Evolutionary conservation across 495 filamentous ascomycete species (phyloP).

Genomic region (Clohesyomyces aquaticus): DNA sequence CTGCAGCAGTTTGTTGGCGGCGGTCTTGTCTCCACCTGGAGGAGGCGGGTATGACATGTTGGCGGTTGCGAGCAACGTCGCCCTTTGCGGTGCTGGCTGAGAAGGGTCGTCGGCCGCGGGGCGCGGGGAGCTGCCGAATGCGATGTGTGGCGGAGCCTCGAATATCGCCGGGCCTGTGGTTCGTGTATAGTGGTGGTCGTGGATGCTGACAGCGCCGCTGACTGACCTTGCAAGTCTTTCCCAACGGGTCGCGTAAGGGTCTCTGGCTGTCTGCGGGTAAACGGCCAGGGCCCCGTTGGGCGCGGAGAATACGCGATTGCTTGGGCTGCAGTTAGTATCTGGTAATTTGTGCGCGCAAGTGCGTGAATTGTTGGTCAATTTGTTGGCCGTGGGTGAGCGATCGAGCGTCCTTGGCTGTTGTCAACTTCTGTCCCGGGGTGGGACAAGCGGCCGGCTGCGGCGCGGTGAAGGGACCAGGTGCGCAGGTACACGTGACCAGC

Average conservation of each 20-base stretch:
- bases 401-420: too few relatives aligned
- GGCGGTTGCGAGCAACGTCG: too few relatives aligned
- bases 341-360: background rate
- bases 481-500: background rate
- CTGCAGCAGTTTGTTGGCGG: conserved; percentile 47
- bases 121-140: background rate
- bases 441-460: background rate
- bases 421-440: background rate
- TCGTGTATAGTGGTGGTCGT: background rate
- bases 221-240: conserved; percentile 11
- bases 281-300: background rate
- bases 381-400: background rate
- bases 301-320: background rate
- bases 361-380: background rate
- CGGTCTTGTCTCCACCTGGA: background rate
- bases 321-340: background rate
- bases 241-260: background rate
- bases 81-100: too few relatives aligned
- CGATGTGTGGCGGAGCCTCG: background rate
- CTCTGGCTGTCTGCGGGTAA: background rate
- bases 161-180: background rate
- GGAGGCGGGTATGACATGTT: background rate
- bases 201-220: conserved; percentile 1
- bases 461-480: background rate
- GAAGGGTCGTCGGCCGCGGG: background rate